Evolutionary conservation across 305 asterid genomes (phyloP).

Genomic region (Euphrasia arctica): DNA sequence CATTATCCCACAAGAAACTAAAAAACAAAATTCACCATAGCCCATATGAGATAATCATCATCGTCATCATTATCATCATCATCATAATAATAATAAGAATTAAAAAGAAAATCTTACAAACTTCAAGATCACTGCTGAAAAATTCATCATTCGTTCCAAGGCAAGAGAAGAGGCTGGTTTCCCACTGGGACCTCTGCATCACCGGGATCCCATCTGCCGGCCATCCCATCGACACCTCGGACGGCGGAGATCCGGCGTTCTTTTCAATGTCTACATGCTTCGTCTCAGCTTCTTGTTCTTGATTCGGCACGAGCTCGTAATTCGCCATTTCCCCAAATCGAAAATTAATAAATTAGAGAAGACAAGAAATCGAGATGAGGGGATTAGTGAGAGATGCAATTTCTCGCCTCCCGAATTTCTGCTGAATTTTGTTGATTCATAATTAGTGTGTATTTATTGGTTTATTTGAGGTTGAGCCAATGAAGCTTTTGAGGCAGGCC

Average conservation of each 20-base stretch:
- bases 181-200: conserved; percentile 59
- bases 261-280: conserved; percentile 23
- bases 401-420: neutral
- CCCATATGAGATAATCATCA: neutral
- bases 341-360: neutral
- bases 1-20: no score
- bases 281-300: conserved; percentile 31
- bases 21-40: neutral
- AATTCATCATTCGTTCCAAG: conserved; percentile 74
- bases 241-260: conserved; percentile 30
- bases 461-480: no score
- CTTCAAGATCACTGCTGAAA: conserved; percentile 95
- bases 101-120: conserved; percentile 53
- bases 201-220: conserved; percentile 48
- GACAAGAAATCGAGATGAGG: conserved; percentile 5
- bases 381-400: neutral
- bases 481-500: no score
- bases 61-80: neutral
- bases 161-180: conserved; percentile 65
- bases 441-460: no score
- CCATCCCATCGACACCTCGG: conserved; percentile 45
- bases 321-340: conserved; percentile 42
- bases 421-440: no score
- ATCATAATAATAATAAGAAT: neutral
- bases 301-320: conserved; percentile 40